Conservation (phyloP, 768 basidiomycete species). For the Suillus alpinus region DNA sequence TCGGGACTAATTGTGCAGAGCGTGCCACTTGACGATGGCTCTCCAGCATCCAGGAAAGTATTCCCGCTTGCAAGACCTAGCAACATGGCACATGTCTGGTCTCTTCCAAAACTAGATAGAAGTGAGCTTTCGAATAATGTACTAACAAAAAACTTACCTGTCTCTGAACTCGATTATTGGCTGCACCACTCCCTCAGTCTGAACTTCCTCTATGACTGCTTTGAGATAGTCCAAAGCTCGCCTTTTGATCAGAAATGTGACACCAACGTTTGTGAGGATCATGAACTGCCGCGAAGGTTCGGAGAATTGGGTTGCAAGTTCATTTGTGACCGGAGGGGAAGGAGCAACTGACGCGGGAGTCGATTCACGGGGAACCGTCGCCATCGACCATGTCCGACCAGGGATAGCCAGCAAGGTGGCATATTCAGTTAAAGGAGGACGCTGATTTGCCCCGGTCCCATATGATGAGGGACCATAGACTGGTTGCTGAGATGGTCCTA, state of each 20-base stretch:
- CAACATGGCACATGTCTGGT: conserved; percentile 91
- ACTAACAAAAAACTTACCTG: conserved; percentile 44
- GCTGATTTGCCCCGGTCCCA: conserved; percentile 36
- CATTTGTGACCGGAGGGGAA: conserved; percentile 63
- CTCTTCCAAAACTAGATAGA: conserved; percentile 73
- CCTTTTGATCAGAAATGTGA: conserved; percentile 78
- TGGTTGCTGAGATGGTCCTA: conserved; percentile 33
- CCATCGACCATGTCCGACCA: conserved; percentile 84
- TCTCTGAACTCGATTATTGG: conserved; percentile 83
- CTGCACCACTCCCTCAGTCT: conserved; percentile 71
- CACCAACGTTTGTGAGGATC: conserved; percentile 82
- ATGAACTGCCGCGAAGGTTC: conserved; percentile 77
- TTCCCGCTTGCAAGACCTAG: conserved; percentile 84
- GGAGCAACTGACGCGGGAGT: conserved; percentile 38
- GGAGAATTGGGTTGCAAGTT: conserved; percentile 80
- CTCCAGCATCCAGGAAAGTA: conserved; percentile 66
- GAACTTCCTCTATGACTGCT: conserved; percentile 78
- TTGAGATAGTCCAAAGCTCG: conserved; percentile 83
- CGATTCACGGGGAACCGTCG: conserved; percentile 43
- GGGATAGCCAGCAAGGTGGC: conserved; percentile 75
- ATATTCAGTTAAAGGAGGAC: conserved; percentile 73
- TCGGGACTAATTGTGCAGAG: conserved; percentile 58
- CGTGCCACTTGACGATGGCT: conserved; percentile 41
- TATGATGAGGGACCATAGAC: conserved; percentile 43
- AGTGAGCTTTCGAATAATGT: conserved; percentile 2